Evolutionary conservation across 2,329 filamentous ascomycete species (phyloP).

Genomic region (Stemphylium vesicarium): DNA sequence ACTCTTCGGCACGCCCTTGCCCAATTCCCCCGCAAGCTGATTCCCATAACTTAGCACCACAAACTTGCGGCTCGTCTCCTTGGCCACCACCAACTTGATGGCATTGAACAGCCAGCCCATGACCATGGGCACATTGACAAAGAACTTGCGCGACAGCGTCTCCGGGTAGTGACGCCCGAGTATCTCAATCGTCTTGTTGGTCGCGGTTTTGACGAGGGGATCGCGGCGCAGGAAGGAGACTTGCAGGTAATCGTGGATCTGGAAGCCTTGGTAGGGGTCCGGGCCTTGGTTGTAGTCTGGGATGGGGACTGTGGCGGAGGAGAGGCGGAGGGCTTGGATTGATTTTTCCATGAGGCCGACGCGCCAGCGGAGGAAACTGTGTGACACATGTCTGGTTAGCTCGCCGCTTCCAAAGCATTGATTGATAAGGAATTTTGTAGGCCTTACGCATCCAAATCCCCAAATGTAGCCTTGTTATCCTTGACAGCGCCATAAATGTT

Average conservation of each 20-base stretch:
- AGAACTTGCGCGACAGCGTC: slow-evolving; percentile 89
- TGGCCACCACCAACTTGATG: slow-evolving; percentile 55
- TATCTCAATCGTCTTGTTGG: slow-evolving; percentile 79
- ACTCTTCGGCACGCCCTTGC: slow-evolving; percentile 69
- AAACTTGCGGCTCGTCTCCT: slow-evolving; percentile 59
- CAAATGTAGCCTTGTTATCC: slow-evolving; percentile 80
- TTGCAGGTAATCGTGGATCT: slow-evolving; percentile 91
- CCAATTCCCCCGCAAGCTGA: slow-evolving; percentile 70
- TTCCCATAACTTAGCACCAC: slow-evolving; percentile 63
- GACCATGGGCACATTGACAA: slow-evolving; percentile 88
- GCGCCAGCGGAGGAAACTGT: slow-evolving; percentile 87
- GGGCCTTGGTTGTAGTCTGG: slow-evolving; percentile 68
- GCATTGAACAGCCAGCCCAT: slow-evolving; percentile 76
- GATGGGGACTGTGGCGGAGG: slow-evolving; percentile 71
- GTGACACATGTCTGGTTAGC: not conserved
- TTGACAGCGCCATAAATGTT: slow-evolving; percentile 92
- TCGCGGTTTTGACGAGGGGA: slow-evolving; percentile 75
- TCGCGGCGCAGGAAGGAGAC: slow-evolving; percentile 87
- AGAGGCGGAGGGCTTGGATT: slow-evolving; percentile 74
- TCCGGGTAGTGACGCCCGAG: slow-evolving; percentile 88
- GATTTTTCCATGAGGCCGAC: slow-evolving; percentile 89
- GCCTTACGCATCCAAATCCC: slow-evolving; percentile 80
- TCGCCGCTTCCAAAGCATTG: too few relatives aligned
- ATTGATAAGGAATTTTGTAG: too few relatives aligned
- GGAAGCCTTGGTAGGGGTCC: slow-evolving; percentile 89